These are phyloP conservation scores for Paralagenidium karlingii DNA, from an alignment of 352 stramenopile species.

Conservation along the genomic window DNA sequence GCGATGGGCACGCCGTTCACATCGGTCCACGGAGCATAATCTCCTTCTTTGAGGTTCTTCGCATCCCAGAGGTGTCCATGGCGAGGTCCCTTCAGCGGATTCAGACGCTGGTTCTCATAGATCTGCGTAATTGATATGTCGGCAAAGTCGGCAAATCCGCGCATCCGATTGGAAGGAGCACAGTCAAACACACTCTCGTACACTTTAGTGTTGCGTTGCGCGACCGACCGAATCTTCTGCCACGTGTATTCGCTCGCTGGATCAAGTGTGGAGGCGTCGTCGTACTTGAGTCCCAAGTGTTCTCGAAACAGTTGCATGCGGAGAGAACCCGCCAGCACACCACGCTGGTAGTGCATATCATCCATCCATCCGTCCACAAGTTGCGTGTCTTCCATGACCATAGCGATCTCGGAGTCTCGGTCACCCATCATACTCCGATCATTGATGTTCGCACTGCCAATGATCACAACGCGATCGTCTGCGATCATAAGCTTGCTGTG, in stretches of 20 bases:
- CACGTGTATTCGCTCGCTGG: slow-evolving; percentile 48
- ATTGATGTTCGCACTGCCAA: slow-evolving; percentile 94
- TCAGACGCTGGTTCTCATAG: slow-evolving; percentile 81
- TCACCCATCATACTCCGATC: slow-evolving; percentile 90
- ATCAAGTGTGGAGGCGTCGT: slow-evolving; percentile 40
- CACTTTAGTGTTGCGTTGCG: slow-evolving; percentile 58
- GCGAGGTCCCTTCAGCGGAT: slow-evolving; percentile 53
- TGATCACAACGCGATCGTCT: slow-evolving; percentile 84
- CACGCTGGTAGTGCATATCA: slow-evolving; percentile 47
- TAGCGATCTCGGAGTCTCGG: slow-evolving; percentile 77
- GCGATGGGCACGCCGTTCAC: slow-evolving; percentile 76
- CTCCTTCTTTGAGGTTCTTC: slow-evolving; percentile 62
- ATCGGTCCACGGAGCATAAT: slow-evolving; percentile 78
- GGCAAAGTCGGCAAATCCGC: slow-evolving; percentile 59
- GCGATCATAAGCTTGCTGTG: slow-evolving; percentile 86
- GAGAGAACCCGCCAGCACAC: slow-evolving; percentile 41
- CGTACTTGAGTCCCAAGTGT: slow-evolving; percentile 53
- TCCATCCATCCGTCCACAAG: slow-evolving; percentile 72
- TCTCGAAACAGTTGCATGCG: slow-evolving; percentile 75
- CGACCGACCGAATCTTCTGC: slow-evolving; percentile 36
- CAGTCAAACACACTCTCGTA: slow-evolving; percentile 80
- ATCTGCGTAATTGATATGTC: slow-evolving; percentile 74
- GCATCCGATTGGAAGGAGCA: slow-evolving; percentile 68
- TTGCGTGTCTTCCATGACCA: slow-evolving; percentile 76
- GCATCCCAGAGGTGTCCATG: slow-evolving; percentile 55